Evolutionary conservation across 208 protist species (phyloP), one percentile per base, ranked within the genome.

Genomic region (Trichomonas tenax): DNA sequence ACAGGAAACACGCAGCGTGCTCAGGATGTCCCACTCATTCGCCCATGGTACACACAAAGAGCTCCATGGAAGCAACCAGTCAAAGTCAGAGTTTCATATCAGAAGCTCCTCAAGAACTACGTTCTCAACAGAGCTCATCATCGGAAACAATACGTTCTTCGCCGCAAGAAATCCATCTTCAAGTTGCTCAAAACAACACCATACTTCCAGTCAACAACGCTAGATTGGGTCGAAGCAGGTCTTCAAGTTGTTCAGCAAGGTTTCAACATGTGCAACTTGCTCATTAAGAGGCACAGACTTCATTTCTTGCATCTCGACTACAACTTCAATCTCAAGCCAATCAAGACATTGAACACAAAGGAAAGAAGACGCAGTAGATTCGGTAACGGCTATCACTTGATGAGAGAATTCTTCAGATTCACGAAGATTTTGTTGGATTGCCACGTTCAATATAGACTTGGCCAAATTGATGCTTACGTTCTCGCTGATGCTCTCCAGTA

Each of bases 221-320:
- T 99, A 96, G 99, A 99, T 97, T 99, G 99, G 99, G 98, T 99
- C 23, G 99, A 99, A 97, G 99, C 99, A 21, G 99, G 98, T 96
- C 97, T 99, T 95, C 99, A 99, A 98, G 97, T 99, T 44, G 99
- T 99, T 97, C 97, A 99, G 26, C 99, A 99, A 98, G 99, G 99
- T 86, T 99, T 99, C 98, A 99, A 99, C 98, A 99, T 99, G 99
- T 98, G 99, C 26, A 99, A 99, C 86, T 98, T 99, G 96, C 98
- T 99, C 34, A 99, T 99, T 97, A 99, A 99, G 97, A 98, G 99
- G 96, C 99, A 99, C 98, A 99, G 99, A 96, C 97, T 99, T 46
- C 99, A 99, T 96, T 99, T 99, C 97, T 98, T 99, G 34, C 99
- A 99, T 97, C 98, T 99, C 72, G 99, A 99, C 97, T 99, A 99